Base-by-base conservation (phyloP, 139 green algal species). In the Marvania coccoides region DNA sequence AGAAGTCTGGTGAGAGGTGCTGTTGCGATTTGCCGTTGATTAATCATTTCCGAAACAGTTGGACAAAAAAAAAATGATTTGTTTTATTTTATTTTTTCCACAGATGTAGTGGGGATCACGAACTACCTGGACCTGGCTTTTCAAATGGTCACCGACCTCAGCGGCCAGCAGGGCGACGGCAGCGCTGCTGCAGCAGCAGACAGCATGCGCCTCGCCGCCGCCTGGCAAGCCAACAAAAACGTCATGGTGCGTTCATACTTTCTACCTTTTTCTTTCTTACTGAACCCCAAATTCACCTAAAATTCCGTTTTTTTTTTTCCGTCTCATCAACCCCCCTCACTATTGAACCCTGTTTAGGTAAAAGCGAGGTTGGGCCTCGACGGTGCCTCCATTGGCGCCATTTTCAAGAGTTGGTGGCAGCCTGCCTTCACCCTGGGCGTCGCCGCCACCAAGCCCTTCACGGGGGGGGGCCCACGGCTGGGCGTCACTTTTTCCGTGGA, bases 51-150 rank as follows among this genome's bases (percentile, higher is more conserved):
- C n/a, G n/a, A n/a, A n/a, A n/a, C n/a, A n/a, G n/a, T n/a, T n/a
- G n/a, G n/a, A n/a, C n/a, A n/a, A n/a, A n/a, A n/a, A n/a, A n/a
- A n/a, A n/a, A n/a, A n/a, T n/a, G n/a, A n/a, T n/a, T n/a, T n/a
- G n/a, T n/a, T n/a, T n/a, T n/a, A n/a, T n/a, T n/a, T 23, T 29
- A 9, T 9, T 42, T 9, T 12, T 12, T 5, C 33, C 15, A 54
- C 67, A 29, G 65, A 81, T 31, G 83, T 93, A 12, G 88, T 91
- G 23, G 88, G 83, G 37, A 90, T 95, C 67, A 91, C 85, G 40
- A 93, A 91, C 72, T 94, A 92, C 67, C 47, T 95, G 0, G 82
- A 95, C 66, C 7, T 92, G 2, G 88, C 85, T 8, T 62, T 93
- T 35, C 77, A 85, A 59, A 66, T 87, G 36, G 34, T 65, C 23